Conservation (phyloP, 805 yeast species). For the Lipomyces anomalus region DNA sequence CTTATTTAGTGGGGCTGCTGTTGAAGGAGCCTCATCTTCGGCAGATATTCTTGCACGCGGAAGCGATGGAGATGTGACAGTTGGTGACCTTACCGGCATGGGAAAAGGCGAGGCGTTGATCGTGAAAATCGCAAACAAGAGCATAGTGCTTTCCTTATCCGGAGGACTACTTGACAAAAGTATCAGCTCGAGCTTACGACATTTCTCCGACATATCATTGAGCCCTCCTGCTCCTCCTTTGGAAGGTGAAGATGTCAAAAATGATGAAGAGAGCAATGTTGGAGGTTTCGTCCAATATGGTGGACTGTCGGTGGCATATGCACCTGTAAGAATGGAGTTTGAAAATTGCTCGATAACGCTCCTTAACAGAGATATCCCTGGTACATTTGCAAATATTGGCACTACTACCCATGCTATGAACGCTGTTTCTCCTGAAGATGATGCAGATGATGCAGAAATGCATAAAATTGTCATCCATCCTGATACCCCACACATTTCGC, state of each 20-base stretch:
- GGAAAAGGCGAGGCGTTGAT: not conserved
- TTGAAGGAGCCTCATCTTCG: not conserved
- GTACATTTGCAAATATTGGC: not conserved
- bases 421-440: not conserved
- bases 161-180: conserved; percentile 3
- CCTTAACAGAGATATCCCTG: not conserved
- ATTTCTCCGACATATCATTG: conserved; percentile 6
- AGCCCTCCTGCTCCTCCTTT: conserved; percentile 1
- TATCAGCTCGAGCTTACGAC: conserved; percentile 2
- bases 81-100: not conserved
- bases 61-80: not conserved
- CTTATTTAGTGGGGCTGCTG: not conserved
- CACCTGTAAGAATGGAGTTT: conserved; percentile 7
- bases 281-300: conserved; percentile 6
- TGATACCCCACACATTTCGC: not conserved
- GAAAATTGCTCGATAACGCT: conserved; percentile 4
- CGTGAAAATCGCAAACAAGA: conserved; percentile 1
- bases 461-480: not conserved
- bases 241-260: conserved; percentile 1
- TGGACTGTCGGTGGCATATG: conserved; percentile 8
- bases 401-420: not conserved
- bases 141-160: not conserved
- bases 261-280: not conserved
- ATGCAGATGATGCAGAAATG: not conserved
- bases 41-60: not conserved